Conservation (phyloP, 1,139 yeast species). For the Hansenula anomala region DNA sequence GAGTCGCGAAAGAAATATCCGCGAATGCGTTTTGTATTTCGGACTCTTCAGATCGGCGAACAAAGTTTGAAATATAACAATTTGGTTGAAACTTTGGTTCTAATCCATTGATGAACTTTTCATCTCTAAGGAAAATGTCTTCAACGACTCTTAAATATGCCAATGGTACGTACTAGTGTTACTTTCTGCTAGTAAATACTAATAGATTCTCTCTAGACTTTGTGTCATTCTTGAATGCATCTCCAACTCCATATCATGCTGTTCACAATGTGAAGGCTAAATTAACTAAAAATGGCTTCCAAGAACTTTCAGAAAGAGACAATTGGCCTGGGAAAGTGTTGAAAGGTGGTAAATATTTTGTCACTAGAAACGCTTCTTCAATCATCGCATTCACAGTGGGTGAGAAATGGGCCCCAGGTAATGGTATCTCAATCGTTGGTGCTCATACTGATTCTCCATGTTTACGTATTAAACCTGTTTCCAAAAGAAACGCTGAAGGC, state of each 20-base stretch:
- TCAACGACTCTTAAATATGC: constrained; percentile 16
- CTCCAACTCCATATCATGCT: constrained; percentile 96
- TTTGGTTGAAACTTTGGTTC: not conserved
- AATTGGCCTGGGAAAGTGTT: constrained; percentile 60
- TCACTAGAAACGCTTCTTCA: constrained; percentile 84
- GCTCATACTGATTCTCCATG: constrained; percentile 98
- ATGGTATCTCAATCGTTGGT: constrained; percentile 84
- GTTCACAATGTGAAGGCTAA: constrained; percentile 58
- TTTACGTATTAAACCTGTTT: constrained; percentile 84
- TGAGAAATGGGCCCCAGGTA: constrained; percentile 65
- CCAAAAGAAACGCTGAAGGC: constrained; percentile 67
- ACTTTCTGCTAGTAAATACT: not conserved
- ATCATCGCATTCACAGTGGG: constrained; percentile 86
- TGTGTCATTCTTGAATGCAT: constrained; percentile 70
- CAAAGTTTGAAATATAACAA: not conserved
- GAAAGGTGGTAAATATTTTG: constrained; percentile 65
- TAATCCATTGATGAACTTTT: not conserved
- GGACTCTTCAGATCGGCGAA: not conserved
- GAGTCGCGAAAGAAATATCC: not conserved
- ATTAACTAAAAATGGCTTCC: constrained; percentile 59
- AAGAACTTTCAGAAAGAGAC: constrained; percentile 69
- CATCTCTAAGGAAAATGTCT: constrained; percentile 6
- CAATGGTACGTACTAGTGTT: constrained; percentile 8
- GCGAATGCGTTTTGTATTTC: not conserved
- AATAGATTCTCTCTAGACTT: constrained; percentile 36